Conservation (phyloP, 2,329 filamentous ascomycete genomes). For the Aspergillus ruber region DNA sequence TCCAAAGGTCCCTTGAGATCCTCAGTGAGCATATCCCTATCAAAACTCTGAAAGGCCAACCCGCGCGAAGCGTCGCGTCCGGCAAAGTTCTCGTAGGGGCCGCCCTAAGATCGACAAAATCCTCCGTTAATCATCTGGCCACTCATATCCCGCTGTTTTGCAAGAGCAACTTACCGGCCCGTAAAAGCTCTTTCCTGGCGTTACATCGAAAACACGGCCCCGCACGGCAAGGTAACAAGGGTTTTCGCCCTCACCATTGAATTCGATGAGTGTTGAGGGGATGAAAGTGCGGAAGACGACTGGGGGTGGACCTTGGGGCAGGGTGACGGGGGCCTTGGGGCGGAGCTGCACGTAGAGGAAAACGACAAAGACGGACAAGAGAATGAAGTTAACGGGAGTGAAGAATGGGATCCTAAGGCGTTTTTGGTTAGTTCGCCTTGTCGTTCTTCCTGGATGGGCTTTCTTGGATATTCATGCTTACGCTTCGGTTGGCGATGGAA, state of each 20-base stretch:
- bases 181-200: slow-evolving; percentile 84
- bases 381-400: slow-evolving; percentile 56
- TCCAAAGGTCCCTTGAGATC: slow-evolving; percentile 80
- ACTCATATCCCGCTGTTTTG: not conserved
- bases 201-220: slow-evolving; percentile 86
- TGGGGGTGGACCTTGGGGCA: slow-evolving; percentile 54
- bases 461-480: slow-evolving; percentile 15
- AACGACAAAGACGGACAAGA: slow-evolving; percentile 52
- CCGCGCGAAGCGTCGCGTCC: slow-evolving; percentile 85
- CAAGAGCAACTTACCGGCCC: slow-evolving; percentile 53
- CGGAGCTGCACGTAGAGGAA: slow-evolving; percentile 55
- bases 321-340: slow-evolving; percentile 44
- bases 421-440: not conserved
- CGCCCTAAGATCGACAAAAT: slow-evolving; percentile 47
- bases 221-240: slow-evolving; percentile 90
- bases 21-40: slow-evolving; percentile 89
- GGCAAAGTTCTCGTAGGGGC: slow-evolving; percentile 93
- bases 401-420: slow-evolving; percentile 47
- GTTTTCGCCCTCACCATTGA: slow-evolving; percentile 66
- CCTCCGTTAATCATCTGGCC: not conserved
- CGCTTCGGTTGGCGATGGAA: slow-evolving; percentile 30
- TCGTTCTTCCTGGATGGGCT: not conserved
- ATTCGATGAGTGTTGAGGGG: slow-evolving; percentile 75
- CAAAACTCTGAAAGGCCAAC: slow-evolving; percentile 85
- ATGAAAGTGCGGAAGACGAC: slow-evolving; percentile 83